Base-by-base conservation (phyloP, 2,329 filamentous ascomycete genomes). In the Tolypocladium pustulatum region DNA sequence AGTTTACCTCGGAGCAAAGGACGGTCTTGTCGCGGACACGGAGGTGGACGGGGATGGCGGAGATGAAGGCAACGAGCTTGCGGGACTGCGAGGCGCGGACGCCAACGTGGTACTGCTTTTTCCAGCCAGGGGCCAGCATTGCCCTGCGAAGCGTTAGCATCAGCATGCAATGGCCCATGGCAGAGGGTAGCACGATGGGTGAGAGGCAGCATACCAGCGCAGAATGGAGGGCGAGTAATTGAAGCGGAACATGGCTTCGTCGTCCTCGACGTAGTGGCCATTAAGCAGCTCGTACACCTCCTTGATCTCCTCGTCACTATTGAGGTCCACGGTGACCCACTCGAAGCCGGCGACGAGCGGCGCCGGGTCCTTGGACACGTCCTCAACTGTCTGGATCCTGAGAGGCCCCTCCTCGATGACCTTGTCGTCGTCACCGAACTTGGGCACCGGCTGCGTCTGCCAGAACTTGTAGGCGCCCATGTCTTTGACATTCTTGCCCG, bases 381-480 rank as follows among this genome's bases (percentile, higher is more conserved):
- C 81, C 38, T 91, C 90, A 20, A 89, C 81, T 60, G 88, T 87
- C 67, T 93, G 89, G 22, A 86, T 76, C 75, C 87, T 89, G 70
- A 99, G 89, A 0, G 92, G 91, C 0, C 94, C 94, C 67, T 97
- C 92, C 62, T 85, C 78, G 55, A 85, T 75, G 56, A 81, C 76
- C 54, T 78, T 75, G 17, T 68, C 66, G 60, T 78, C 73, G 71
- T 86, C 78, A 67, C 82, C 87, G 69, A 97, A 96, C 68, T 87
- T 87, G 56, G 90, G 89, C 60, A 99, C 94, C 0, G 94, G 94
- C 73, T 99, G 94, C 54, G 94, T 99, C 73, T 91, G 87, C 94
- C 94, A 99, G 78, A 99, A 99, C 75, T 96, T 97, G 81, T 97
- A 97, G 60, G 87, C 90, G 8, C 88, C 91, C 91, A 97, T 96